Conservation (phyloP, 164 flowering plant species). For the Euptelea pleiosperma region DNA sequence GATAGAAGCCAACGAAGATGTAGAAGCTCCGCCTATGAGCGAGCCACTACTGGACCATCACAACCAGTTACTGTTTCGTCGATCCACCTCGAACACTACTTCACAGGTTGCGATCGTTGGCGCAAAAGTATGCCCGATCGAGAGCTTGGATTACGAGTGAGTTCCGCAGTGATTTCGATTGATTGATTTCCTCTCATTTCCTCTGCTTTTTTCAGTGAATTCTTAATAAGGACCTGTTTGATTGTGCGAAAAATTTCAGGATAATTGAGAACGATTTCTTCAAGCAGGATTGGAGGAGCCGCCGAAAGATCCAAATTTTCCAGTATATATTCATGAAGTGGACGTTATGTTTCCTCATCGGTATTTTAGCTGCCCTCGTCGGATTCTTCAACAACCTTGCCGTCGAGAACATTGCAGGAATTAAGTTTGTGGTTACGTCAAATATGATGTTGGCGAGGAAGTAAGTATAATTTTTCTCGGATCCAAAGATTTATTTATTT, state of each 20-base stretch:
- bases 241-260: conserved; percentile 31
- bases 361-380: conserved; percentile 44
- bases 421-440: conserved; percentile 72
- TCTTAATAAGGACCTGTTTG: not conserved
- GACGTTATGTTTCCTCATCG: conserved; percentile 64
- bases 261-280: conserved; percentile 74
- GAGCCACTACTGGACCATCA: no score
- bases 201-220: not conserved
- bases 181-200: not conserved
- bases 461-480: conserved; percentile 28
- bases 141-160: conserved; percentile 88
- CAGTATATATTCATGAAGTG: conserved; percentile 79
- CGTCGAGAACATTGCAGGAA: conserved; percentile 78
- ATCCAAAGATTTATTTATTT: not conserved
- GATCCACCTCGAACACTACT: conserved; percentile 42
- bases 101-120: conserved; percentile 89
- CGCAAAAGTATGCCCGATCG: conserved; percentile 68
- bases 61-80: conserved; percentile 23
- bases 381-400: conserved; percentile 74
- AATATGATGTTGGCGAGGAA: conserved; percentile 56
- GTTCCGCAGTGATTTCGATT: not conserved
- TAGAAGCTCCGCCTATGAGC: no score
- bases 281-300: conserved; percentile 83
- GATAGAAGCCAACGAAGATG: no score
- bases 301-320: conserved; percentile 41